A percentile compares a stretch with the other conserved stretches of the same genome.
Conservation (phyloP, 2,329 filamentous ascomycete genomes). For the Pseudogymnoascus sp. region DNA sequence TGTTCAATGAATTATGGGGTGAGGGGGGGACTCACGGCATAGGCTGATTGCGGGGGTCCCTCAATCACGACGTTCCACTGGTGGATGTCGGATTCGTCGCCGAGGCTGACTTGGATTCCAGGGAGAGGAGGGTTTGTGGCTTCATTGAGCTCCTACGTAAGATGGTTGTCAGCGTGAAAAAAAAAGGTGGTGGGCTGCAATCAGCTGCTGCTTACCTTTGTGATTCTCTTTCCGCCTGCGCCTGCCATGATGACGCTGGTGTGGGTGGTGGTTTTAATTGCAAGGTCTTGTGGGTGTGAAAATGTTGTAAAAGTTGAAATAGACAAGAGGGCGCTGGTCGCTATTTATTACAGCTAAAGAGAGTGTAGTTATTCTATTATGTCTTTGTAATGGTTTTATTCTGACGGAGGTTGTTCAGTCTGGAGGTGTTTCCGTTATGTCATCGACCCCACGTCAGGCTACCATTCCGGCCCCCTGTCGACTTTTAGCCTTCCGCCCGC, state of each 20-base stretch:
- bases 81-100: conserved; percentile 58
- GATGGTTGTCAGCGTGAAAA: conserved; percentile 9
- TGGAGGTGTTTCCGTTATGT: background rate
- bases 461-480: background rate
- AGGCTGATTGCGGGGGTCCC: conserved; percentile 57
- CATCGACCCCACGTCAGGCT: conserved; percentile 7
- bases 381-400: background rate
- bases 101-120: conserved; percentile 49
- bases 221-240: conserved; percentile 23
- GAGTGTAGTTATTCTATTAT: background rate
- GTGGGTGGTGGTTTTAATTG: conserved; percentile 6
- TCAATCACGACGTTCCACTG: conserved; percentile 62
- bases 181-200: background rate
- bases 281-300: conserved; percentile 2
- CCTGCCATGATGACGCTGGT: conserved; percentile 21
- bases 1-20: background rate
- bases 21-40: conserved; percentile 45
- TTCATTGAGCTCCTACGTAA: conserved; percentile 51
- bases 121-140: conserved; percentile 46
- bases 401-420: background rate
- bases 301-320: background rate
- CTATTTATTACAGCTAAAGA: conserved; percentile 8
- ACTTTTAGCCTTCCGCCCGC: conserved; percentile 4
- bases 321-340: background rate
- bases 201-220: conserved; percentile 17